phyloP scores from a whole-genome alignment of 2,329 filamentous ascomycete species.

The Trichoderma simmonsii region DNA sequence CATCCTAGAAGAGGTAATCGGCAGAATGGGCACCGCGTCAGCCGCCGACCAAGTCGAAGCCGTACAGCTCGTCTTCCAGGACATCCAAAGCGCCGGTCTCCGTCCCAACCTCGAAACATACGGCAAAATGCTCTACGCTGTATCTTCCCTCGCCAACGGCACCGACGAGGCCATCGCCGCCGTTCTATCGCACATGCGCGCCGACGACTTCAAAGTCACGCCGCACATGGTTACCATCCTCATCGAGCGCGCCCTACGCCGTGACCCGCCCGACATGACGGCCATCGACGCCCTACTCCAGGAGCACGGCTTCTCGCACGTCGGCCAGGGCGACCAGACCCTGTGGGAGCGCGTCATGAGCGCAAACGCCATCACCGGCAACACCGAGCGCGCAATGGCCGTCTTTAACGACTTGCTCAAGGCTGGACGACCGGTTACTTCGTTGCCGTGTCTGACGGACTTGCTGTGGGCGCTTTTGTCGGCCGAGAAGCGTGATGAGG shows the following conservation, averaged over 20 bases:
- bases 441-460: slow-evolving; percentile 42
- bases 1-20: slow-evolving; percentile 60
- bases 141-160: slow-evolving; percentile 35
- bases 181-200: slow-evolving; percentile 61
- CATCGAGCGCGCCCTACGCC: slow-evolving; percentile 62
- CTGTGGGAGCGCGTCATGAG: slow-evolving; percentile 70
- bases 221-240: slow-evolving; percentile 73
- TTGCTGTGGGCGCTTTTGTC: slow-evolving; percentile 38
- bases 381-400: slow-evolving; percentile 47
- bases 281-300: slow-evolving; percentile 60
- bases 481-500: slow-evolving; percentile 26
- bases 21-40: slow-evolving; percentile 37
- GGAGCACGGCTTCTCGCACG: slow-evolving; percentile 46
- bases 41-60: slow-evolving; percentile 49
- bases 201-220: slow-evolving; percentile 50
- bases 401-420: slow-evolving; percentile 46
- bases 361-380: slow-evolving; percentile 57
- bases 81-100: slow-evolving; percentile 57
- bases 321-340: slow-evolving; percentile 50
- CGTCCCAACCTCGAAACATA: slow-evolving; percentile 62
- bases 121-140: slow-evolving; percentile 63
- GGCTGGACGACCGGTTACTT: slow-evolving; percentile 39
- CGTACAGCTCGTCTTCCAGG: slow-evolving; percentile 53
- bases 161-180: slow-evolving; percentile 52
- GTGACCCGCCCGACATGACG: slow-evolving; percentile 53